Evolutionary conservation across 2,329 filamentous ascomycete species (phyloP), one percentile per base, ranked within the genome.

Genomic region (Fusarium torulosum): DNA sequence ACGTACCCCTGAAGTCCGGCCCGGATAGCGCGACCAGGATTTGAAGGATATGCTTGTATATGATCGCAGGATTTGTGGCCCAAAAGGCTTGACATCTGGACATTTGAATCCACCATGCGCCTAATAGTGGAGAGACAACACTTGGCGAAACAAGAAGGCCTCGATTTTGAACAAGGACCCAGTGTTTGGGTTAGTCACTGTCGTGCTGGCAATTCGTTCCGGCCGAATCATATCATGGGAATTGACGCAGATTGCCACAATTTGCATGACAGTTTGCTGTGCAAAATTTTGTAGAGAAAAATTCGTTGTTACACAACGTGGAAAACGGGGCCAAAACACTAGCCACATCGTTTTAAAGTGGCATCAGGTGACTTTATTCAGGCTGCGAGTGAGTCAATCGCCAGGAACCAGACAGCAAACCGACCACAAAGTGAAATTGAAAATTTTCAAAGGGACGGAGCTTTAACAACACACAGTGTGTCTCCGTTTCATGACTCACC

Each of bases 91-190:
- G 33, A 49, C 38, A 27, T 41, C 25, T 19, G 23, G 27, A 33
- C 19, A 13, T 33, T 25, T 27, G 17, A 37, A 17, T 15, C 41
- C 37, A 53, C 47, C 38, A 19, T 13, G 13, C 47, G 53, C 59
- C 64, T 49, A 61, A 61, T 29, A 46, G 65, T 67, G 65, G 65
- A 68, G 53, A 45, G 33, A 29, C 33, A 10, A 15, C 10, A 64
- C 49, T 31, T 63, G 58, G 35, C 35, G n/a, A 17, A n/a, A 37
- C 15, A 37, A 37, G 62, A 51, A 40, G 65, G 65, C 65, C 64
- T 68, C 64, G 61, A 61, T 61, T 60, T 52, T 25, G 20, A 20
- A 49, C 11, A 25, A 31, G 58, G 51, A 23, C 58, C 44, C 20
- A 40, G 31, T 38, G 37, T 50, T 51, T 19, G 29, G 46, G 35